Percentiles rank a stretch among this genome's conserved stretches.
These are phyloP conservation scores for Thinopyrum obtusiflorum DNA, from an alignment of 202 grass and related monocot genomes.

Conservation along the genomic window DNA sequence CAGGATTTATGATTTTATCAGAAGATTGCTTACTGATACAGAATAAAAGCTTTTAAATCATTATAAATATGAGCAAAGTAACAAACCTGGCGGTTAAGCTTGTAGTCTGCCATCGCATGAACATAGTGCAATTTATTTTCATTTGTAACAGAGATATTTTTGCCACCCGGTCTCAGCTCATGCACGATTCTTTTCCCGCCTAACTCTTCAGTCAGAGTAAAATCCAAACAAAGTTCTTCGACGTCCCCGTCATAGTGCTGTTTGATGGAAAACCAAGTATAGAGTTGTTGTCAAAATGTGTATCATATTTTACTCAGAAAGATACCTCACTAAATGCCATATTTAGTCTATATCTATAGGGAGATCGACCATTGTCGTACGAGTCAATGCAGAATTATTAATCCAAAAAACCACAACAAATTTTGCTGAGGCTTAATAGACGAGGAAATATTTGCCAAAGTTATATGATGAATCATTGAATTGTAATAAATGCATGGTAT, in stretches of 20 bases:
- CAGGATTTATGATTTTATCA: constrained; percentile 36
- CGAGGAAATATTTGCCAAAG: background rate
- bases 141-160: constrained; percentile 76
- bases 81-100: constrained; percentile 85
- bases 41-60: constrained; percentile 18
- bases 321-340: background rate
- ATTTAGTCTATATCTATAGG: background rate
- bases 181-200: constrained; percentile 78
- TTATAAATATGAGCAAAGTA: constrained; percentile 1
- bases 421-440: constrained; percentile 4
- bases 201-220: constrained; percentile 88
- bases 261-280: constrained; percentile 19
- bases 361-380: background rate
- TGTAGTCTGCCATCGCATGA: constrained; percentile 95
- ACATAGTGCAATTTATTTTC: constrained; percentile 98
- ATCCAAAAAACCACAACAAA: constrained; percentile 23
- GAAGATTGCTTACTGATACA: background rate
- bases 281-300: constrained; percentile 1
- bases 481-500: background rate
- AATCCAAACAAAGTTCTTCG: constrained; percentile 88
- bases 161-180: constrained; percentile 93
- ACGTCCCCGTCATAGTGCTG: constrained; percentile 92
- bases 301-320: background rate
- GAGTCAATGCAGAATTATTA: background rate
- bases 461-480: background rate